Evolutionary conservation across 164 flowering plant species (phyloP).

Genomic region (Berberis vulgaris): DNA sequence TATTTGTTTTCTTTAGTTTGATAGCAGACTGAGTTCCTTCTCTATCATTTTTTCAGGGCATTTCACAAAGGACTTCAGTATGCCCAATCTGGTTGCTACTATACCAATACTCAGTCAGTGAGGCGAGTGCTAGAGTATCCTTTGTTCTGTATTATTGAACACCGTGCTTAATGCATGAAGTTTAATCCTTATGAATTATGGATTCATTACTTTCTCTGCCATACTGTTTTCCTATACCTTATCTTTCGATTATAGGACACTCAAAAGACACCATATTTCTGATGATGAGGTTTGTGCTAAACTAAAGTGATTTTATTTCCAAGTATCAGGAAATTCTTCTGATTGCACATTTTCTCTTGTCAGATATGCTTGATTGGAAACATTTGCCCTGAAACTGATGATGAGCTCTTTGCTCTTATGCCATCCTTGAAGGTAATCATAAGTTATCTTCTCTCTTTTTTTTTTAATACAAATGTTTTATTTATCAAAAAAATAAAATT

Average conservation of each 20-base stretch:
- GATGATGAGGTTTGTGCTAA: conserved; percentile 56
- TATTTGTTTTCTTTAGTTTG: too few relatives aligned
- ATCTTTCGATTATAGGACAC: conserved; percentile 4
- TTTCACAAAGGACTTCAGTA: conserved; percentile 64
- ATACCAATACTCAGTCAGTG: conserved; percentile 36
- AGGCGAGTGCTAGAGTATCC: conserved; percentile 33
- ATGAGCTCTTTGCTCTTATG: conserved; percentile 69
- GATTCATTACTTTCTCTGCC: too few relatives aligned
- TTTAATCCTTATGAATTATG: too few relatives aligned
- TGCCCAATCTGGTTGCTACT: conserved; percentile 43
- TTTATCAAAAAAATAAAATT: too few relatives aligned
- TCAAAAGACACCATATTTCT: conserved; percentile 49
- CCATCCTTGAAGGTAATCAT: conserved; percentile 79
- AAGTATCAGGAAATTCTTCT: background rate
- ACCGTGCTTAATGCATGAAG: too few relatives aligned
- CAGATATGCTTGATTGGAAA: conserved; percentile 85
- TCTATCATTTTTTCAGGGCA: conserved; percentile 39
- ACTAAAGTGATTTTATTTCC: too few relatives aligned
- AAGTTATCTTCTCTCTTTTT: background rate
- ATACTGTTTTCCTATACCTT: too few relatives aligned
- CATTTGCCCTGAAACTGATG: conserved; percentile 55
- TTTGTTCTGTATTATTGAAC: too few relatives aligned
- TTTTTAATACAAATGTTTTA: too few relatives aligned
- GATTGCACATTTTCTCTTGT: conserved; percentile 11
- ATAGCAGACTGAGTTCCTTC: too few relatives aligned